Percentiles rank a stretch among this genome's conserved stretches.
Evolutionary conservation across 495 filamentous ascomycete genomes (phyloP).

Genomic region (Hypoxylon rickii): DNA sequence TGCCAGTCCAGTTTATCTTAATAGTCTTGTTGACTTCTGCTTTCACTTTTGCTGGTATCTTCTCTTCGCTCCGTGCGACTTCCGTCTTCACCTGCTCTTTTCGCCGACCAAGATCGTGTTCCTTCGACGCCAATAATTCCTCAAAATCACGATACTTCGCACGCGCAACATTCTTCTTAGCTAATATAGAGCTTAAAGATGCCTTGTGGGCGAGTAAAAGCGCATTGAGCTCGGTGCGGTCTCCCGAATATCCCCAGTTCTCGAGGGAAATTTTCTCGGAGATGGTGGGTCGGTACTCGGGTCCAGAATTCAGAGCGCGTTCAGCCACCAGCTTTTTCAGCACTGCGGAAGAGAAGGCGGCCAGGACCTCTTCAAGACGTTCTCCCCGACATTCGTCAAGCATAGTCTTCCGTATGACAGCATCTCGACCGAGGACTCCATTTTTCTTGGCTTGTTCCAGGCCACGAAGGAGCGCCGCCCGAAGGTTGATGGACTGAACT

Average conservation of each 20-base stretch:
- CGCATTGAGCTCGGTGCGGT: conserved; percentile 64
- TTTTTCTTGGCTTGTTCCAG: conserved; percentile 84
- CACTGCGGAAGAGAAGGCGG: conserved; percentile 77
- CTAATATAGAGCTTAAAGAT: conserved; percentile 58
- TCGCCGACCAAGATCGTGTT: conserved; percentile 46
- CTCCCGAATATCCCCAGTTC: conserved; percentile 59
- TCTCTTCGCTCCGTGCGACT: conserved; percentile 14
- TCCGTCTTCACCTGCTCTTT: conserved; percentile 45
- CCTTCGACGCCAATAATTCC: conserved; percentile 58
- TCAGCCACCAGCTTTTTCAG: conserved; percentile 68
- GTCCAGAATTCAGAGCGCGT: conserved; percentile 42
- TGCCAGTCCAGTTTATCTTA: conserved; percentile 74
- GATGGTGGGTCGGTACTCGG: conserved; percentile 44
- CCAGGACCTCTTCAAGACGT: conserved; percentile 76
- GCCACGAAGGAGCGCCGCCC: conserved; percentile 77
- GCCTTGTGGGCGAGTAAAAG: conserved; percentile 74
- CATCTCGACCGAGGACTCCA: conserved; percentile 77
- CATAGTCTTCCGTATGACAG: conserved; percentile 83
- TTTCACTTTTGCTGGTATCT: conserved; percentile 45
- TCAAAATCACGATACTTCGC: conserved; percentile 60
- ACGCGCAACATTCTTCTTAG: conserved; percentile 59
- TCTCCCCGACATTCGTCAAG: conserved; percentile 89
- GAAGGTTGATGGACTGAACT: conserved; percentile 85
- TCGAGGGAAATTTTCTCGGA: conserved; percentile 68
- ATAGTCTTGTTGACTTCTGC: conserved; percentile 56